Evolutionary conservation across 2,329 filamentous ascomycete genomes (phyloP), one percentile per base, ranked within the genome.

Genomic region (Verruconis gallopava): DNA sequence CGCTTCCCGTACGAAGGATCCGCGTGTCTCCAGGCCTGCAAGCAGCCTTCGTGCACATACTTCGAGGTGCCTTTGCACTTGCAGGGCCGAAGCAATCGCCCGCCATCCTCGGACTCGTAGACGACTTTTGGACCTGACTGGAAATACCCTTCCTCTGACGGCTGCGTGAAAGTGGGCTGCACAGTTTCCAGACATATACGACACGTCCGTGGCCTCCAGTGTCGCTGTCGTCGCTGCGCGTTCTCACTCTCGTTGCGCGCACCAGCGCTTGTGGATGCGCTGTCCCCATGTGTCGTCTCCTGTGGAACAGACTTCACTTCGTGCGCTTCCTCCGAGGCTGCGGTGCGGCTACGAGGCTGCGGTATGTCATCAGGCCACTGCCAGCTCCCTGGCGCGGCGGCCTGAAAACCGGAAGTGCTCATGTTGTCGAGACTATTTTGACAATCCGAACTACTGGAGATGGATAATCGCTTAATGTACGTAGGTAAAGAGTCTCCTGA

Each of bases 21-120:
- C 34, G 83, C 73, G 48, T 79, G 72, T 50, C 91, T 76, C 85
- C 88, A 96, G 9, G 75, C 70, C 53, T 82, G 76, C 38, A 98
- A 69, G 55, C 91, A 98, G 21, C 78, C 81, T 60, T 95, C 85
- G 59, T 98, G 91, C 18, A 96, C 86, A 61, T 93, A 95, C 64
- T 84, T 84, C 51, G 89, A 84, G 30, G 83, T 85, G 40, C 91
- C 91, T 64, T 85, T 93, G 71, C 91, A 98, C 63, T 80, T 78
- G 69, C 91, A 98, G 25, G 91, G 91, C 42, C 82, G 81, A 51
- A 96, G 73, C 20, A 98, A 68, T 39, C 85, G 79, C 30, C 85
- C 85, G 21, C 81, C 72, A 48, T 79, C 82, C 47, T 82, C 75
- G 18, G 84, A 88, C 40, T 79, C 71, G 54, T 93, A 94, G 15